Conservation (phyloP, 1,284 basidiomycete species). For the Paramarasmius palmivorus region DNA sequence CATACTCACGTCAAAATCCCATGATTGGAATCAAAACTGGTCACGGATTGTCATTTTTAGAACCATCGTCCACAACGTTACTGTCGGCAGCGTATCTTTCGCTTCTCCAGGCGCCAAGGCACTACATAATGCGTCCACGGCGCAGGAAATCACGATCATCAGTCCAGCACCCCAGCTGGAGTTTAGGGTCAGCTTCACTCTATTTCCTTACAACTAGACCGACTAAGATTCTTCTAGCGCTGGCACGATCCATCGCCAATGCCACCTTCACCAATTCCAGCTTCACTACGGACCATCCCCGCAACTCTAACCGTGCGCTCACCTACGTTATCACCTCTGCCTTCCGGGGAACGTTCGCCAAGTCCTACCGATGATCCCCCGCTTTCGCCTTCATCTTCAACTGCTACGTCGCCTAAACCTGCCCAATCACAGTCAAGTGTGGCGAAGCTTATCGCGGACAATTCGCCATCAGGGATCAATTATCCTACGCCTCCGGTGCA, state of each 20-base stretch:
- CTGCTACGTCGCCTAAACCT: slow-evolving; percentile 6
- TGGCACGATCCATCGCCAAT: slow-evolving; percentile 74
- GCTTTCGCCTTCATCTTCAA: slow-evolving; percentile 4
- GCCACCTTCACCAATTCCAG: slow-evolving; percentile 43
- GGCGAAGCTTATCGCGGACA: slow-evolving; percentile 10
- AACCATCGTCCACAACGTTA: slow-evolving; percentile 72
- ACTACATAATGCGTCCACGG: slow-evolving; percentile 75
- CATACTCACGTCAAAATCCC: too few relatives aligned
- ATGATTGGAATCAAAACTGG: too few relatives aligned
- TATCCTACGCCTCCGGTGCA: slow-evolving; percentile 63
- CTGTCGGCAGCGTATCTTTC: slow-evolving; percentile 75
- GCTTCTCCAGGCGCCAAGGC: slow-evolving; percentile 69
- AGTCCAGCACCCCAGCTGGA: slow-evolving; percentile 69
- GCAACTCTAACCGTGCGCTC: slow-evolving; percentile 10
- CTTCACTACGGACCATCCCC: not conserved
- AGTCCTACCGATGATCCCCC: not conserved
- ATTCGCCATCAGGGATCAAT: slow-evolving; percentile 11
- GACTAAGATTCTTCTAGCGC: slow-evolving; percentile 39
- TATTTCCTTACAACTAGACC: not conserved
- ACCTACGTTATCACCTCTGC: not conserved
- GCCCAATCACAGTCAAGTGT: not conserved
- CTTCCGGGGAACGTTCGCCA: not conserved
- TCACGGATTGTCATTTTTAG: slow-evolving; percentile 31
- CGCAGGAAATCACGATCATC: slow-evolving; percentile 73
- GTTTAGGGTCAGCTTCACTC: slow-evolving; percentile 52